These are phyloP conservation scores for Cupressus sempervirens DNA, from an alignment of 75 land plant species.

Conservation along the genomic window DNA sequence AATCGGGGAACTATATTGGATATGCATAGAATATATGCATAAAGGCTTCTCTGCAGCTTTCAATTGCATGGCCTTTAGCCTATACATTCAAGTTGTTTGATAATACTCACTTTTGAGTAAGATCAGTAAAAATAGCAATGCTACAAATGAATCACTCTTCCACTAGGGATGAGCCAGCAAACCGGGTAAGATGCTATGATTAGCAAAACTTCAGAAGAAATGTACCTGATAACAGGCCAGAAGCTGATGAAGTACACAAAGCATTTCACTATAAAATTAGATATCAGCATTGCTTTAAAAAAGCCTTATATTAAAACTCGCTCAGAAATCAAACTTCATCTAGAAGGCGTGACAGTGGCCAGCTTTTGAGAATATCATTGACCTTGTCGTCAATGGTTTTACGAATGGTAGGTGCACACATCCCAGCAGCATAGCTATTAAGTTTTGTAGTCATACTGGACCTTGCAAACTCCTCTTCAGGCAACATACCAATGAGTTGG, in stretches of 20 bases:
- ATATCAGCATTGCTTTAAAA: background rate
- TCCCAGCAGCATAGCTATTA: slow-evolving; percentile 85
- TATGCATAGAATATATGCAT: background rate
- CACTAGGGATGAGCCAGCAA: background rate
- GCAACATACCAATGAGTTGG: slow-evolving; percentile 68
- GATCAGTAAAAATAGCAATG: background rate
- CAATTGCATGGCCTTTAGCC: background rate
- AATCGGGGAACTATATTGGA: background rate
- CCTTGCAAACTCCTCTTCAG: slow-evolving; percentile 61
- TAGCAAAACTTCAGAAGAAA: background rate
- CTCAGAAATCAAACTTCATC: background rate
- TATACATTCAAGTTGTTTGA: background rate
- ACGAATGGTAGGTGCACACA: slow-evolving; percentile 64
- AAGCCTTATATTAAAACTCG: background rate
- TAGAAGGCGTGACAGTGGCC: slow-evolving; percentile 33
- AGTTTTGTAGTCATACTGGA: slow-evolving; percentile 67
- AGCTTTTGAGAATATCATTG: slow-evolving; percentile 47
- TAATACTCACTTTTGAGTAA: background rate
- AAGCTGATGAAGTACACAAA: background rate
- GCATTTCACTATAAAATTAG: background rate
- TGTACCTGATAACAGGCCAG: background rate
- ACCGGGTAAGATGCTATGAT: background rate
- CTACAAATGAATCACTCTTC: background rate
- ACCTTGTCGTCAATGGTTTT: slow-evolving; percentile 52
- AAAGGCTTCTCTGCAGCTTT: background rate